Conservation (phyloP, 306 rosid genomes). For the Castanea crenata region DNA sequence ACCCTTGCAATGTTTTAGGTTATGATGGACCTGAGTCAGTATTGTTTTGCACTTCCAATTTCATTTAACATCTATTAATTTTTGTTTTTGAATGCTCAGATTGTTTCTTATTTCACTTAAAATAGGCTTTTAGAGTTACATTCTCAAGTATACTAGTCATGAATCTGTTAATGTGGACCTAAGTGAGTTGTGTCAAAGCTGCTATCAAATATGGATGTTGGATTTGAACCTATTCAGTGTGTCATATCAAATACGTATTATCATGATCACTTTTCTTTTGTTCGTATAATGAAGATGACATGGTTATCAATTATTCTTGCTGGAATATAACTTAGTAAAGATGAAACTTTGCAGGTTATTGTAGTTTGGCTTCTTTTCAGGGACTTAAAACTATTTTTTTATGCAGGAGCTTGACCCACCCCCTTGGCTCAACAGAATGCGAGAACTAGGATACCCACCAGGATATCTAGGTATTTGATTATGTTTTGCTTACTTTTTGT, state of each 20-base stretch:
- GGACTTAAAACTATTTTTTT: slow-evolving; percentile 1
- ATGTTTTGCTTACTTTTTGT: slow-evolving; percentile 16
- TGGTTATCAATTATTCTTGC: neutral
- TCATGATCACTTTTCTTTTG: neutral
- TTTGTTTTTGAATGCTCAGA: neutral
- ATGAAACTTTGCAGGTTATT: neutral
- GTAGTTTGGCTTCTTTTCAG: neutral
- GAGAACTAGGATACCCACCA: slow-evolving; percentile 94
- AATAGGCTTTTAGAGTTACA: neutral
- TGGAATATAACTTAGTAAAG: slow-evolving; percentile 4
- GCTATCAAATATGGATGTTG: too few species aligned
- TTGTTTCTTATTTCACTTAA: neutral
- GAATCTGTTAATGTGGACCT: neutral
- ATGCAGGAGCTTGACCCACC: slow-evolving; percentile 97
- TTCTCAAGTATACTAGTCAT: neutral
- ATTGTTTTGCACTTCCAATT: neutral
- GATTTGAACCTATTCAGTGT: too few species aligned
- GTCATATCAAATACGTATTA: too few species aligned
- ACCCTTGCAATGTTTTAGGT: neutral
- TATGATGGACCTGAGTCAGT: neutral
- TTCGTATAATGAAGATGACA: neutral
- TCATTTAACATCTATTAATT: neutral
- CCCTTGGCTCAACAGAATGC: slow-evolving; percentile 98
- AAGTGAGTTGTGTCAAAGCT: neutral
- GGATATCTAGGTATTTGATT: slow-evolving; percentile 82